Base-by-base conservation (phyloP, 2,329 filamentous ascomycete genomes). In the Penicillium sp. region DNA sequence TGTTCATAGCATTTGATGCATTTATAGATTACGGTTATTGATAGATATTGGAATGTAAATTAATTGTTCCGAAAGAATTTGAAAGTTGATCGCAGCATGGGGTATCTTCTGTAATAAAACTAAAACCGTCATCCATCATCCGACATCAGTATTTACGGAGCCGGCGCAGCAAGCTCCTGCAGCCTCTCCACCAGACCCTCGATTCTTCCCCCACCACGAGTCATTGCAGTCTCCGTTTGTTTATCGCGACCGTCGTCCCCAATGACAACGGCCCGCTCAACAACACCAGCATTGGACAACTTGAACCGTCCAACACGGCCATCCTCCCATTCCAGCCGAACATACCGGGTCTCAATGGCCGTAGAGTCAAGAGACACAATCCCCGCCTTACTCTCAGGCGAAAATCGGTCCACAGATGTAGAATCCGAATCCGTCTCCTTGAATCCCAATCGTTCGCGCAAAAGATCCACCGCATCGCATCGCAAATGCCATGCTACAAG, bases 241-340 rank as follows among this genome's bases (percentile, higher is more conserved):
- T 76, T 77, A 60, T 77, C 75, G 27, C 76, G 64, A 1, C 75
- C 75, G 19, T 57, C 23, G 43, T 76, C 74, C 2, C 75, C 76
- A 61, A 78, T 73, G 14, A 80, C 72, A 46, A 78, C 74, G 4
- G 75, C 77, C 11, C 75, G 66, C 55, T 79, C 75, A 29, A 80
- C 70, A 33, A 67, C 52, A 4, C 78, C 78, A 9, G 67, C 57
- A 63, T 75, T 72, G 3, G 75, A 75, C 25, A 80, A 62, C 57
- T 76, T 77, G 44, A 80, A 72, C 43, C 75, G 67, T 3, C 77
- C 78, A 27, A 80, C 72, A 5, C 74, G 72, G 5, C 76, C 77
- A 66, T 79, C 76, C 13, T 64, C 66, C 77, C 77, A 80, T 57
- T 78, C 72, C 16, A 80, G 46, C 11, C 77, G 72, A 26, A 78